phyloP scores from a whole-genome alignment of 208 protist genomes.

The Leishmania aethiopica region DNA sequence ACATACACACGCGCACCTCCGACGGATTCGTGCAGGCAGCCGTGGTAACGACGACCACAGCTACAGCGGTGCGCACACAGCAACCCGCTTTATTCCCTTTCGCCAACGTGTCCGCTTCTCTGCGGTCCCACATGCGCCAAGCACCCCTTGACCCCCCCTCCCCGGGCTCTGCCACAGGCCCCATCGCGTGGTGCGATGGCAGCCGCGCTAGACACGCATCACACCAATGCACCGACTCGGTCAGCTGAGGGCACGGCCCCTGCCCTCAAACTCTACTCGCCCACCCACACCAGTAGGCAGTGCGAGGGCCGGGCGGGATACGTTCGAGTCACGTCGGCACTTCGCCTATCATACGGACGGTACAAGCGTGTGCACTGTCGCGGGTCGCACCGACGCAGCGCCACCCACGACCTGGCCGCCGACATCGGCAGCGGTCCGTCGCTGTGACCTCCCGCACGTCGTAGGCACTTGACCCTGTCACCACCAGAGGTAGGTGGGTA shows the following conservation, averaged over 20 bases:
- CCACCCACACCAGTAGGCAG: too few relatives aligned
- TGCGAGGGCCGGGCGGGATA: neutral
- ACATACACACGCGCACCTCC: neutral
- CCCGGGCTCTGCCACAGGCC: neutral
- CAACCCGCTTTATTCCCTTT: neutral
- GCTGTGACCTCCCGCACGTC: too few relatives aligned
- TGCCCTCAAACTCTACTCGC: neutral
- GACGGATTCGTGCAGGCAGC: neutral
- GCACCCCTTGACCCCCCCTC: too few relatives aligned
- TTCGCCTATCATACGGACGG: neutral
- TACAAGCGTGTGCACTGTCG: neutral
- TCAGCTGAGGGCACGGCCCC: too few relatives aligned
- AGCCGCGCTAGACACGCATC: neutral
- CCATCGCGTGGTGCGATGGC: neutral
- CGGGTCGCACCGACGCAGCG: neutral
- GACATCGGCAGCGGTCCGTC: too few relatives aligned
- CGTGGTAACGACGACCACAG: neutral
- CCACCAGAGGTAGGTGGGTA: slow-evolving; percentile 29
- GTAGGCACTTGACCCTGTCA: neutral
- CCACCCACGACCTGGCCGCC: neutral
- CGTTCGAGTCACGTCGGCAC: neutral
- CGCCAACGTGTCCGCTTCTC: neutral
- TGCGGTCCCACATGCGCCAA: neutral
- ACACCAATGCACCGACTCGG: neutral
- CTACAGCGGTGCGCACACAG: neutral